Evolutionary conservation across 2,329 filamentous ascomycete species (phyloP), one percentile per base, ranked within the genome.

Genomic region (Claviceps lovelessii): DNA sequence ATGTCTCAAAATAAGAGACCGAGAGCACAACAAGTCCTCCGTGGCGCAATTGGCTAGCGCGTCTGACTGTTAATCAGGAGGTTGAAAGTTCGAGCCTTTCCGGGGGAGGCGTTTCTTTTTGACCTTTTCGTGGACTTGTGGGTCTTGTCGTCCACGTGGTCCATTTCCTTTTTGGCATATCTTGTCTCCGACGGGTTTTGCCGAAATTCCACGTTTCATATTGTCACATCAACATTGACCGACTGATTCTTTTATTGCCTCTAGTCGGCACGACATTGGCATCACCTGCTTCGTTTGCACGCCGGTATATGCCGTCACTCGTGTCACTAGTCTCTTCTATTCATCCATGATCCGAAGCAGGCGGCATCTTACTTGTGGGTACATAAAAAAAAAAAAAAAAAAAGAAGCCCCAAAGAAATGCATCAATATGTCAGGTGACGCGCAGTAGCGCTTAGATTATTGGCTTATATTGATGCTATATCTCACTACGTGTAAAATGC

Each of bases 31-130:
- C 42, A 47, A n/a, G 42, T 63, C 61, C 60, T 61, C 61, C 57
- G 75, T 81, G 68, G 70, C 70, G 59, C 70, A 72, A 64, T 75
- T 77, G 76, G 76, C 73, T 78, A 78, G 76, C 75, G 76, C 76
- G 76, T 78, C 71, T 73, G 76, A 78, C 76, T 78, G 76, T 78
- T 78, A 78, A 68, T 68, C 64, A 60, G 59, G 62, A 65, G 51
- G 51, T 53, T 53, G 51, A 53, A 53, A 53, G 51, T 53, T 54
- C 52, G 28, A 54, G 46, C 54, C 53, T 50, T 49, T 49, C 41
- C 53, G 48, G 53, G 37, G 8, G 11, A 37, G 4, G 15, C 5
- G 3, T 44, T 47, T 13, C 9, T 53, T 47, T 52, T 52, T 39
- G 33, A 2, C 15, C 2, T 3, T 23, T 23, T 23, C 23, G 2